Evolutionary conservation across 208 protist genomes (phyloP).

Genomic region (Leishmania tarentolae): DNA sequence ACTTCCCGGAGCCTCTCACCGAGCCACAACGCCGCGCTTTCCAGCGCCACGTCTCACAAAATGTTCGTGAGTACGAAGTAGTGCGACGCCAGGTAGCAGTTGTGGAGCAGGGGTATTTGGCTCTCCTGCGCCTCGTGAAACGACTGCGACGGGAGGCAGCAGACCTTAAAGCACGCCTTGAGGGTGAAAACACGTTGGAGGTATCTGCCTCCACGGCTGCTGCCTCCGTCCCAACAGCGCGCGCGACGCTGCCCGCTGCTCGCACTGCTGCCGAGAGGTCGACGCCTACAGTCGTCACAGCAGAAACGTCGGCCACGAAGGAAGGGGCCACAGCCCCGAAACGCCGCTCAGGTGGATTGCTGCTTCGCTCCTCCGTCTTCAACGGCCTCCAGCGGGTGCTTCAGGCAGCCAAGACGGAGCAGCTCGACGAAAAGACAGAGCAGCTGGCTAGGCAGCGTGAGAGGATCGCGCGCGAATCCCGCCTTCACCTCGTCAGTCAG

Average conservation of each 20-base stretch:
- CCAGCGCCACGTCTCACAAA: conserved; percentile 38
- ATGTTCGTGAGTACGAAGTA: conserved; percentile 43
- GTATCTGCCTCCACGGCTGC: not conserved
- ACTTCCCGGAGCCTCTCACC: conserved; percentile 78
- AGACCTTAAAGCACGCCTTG: conserved; percentile 32
- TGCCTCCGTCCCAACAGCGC: not conserved
- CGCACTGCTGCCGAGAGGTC: not conserved
- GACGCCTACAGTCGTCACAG: not conserved
- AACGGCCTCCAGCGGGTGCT: conserved; percentile 72
- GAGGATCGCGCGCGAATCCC: conserved; percentile 62
- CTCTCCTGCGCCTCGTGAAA: conserved; percentile 46
- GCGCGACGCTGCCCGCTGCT: not conserved
- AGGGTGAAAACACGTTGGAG: not conserved
- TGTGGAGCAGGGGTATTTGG: conserved; percentile 48
- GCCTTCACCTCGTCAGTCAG: conserved; percentile 54
- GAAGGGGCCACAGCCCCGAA: conserved; percentile 18
- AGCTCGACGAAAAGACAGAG: conserved; percentile 39
- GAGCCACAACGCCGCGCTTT: conserved; percentile 45
- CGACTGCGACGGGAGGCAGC: conserved; percentile 45
- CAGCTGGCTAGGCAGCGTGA: conserved; percentile 56
- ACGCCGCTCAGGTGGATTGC: conserved; percentile 16
- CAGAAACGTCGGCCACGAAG: not conserved
- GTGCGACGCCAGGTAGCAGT: conserved; percentile 41
- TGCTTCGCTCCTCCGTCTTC: conserved; percentile 64
- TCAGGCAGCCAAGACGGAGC: conserved; percentile 56